Evolutionary conservation across 225 moss, liverwort and hornwort species (phyloP), one percentile per base, ranked within the genome.

Genomic region (Climacium dendroides): DNA sequence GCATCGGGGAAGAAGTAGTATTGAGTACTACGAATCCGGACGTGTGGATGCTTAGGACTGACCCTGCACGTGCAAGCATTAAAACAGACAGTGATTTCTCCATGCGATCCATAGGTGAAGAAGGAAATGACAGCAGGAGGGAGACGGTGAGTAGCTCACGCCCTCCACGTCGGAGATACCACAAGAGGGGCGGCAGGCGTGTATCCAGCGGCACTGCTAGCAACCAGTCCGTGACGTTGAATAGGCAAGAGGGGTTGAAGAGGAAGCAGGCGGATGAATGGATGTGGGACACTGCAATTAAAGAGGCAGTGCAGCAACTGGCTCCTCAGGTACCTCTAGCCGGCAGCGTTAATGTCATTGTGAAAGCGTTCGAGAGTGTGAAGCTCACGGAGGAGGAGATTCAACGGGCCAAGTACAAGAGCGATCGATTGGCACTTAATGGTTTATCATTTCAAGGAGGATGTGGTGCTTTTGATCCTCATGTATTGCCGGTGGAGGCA

Each of bases 301-400:
- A 95, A 81, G 94, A 93, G 43, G 97, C 97, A 24, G 94, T 97
- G 52, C 90, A 89, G 34, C 90, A 90, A 16, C 70, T 96, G 53
- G 88, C 94, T 69, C 94, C 95, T 14, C 91, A 89, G 39, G 87
- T 94, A 22, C 89, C 96, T 9, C 35, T 64, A 9, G 75, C 82
- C 61, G 92, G 95, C 47, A 88, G 91, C 80, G 98, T 98, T 10
- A 92, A 94, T 82, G 91, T 93, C 47, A 87, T 98, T 48, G 96
- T 98, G 62, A 93, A 97, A 85, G 98, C 97, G 19, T 98, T 98
- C 69, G 97, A 98, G 87, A 96, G 94, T 74, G 89, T 98, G 20
- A 90, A 91, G 83, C 89, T 94, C 52, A 89, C 91, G n/a, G 94
- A 97, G n/a, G 86, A 88, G 81, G 92, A 92, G 78, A 89, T 90